A percentile compares a stretch with the other conserved stretches of the same genome.
Evolutionary conservation across 2,329 filamentous ascomycete genomes (phyloP).

Genomic region (Pestalotiopsis sp.): DNA sequence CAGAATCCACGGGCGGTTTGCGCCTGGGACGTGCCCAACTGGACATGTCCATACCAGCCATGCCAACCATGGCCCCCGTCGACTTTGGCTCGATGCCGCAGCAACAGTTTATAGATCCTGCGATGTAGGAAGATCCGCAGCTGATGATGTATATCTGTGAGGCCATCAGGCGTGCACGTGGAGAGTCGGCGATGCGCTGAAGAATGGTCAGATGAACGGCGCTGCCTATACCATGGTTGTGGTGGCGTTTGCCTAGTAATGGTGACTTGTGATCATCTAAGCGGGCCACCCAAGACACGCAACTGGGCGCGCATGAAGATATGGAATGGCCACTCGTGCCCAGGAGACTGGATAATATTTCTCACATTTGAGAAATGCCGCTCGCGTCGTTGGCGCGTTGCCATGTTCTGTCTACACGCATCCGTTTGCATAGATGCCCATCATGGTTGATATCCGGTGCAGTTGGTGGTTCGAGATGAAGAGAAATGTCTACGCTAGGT

Average conservation of each 20-base stretch:
- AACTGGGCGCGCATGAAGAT: not conserved
- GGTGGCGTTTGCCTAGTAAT: not conserved
- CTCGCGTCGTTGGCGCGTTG: not conserved
- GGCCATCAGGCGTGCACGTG: not conserved
- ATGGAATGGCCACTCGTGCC: not conserved
- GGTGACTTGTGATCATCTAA: not conserved
- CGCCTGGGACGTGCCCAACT: constrained; percentile 53
- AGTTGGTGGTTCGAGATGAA: not conserved
- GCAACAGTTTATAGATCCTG: constrained; percentile 11
- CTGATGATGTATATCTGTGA: not conserved
- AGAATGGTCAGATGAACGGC: no score
- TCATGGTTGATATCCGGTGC: not conserved
- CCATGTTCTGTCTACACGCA: not conserved
- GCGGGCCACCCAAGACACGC: not conserved
- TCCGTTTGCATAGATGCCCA: not conserved
- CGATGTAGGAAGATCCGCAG: constrained; percentile 8
- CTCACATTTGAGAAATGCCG: not conserved
- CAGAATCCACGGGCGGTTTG: constrained; percentile 46
- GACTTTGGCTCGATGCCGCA: constrained; percentile 6
- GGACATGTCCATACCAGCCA: constrained; percentile 23
- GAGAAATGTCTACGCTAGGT: not conserved
- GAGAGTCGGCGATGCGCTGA: not conserved
- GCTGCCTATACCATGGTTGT: not conserved
- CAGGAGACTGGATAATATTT: not conserved
- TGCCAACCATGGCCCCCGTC: not conserved